These are phyloP conservation scores for Metschnikowia noctiluminum DNA, from an alignment of 805 yeast species.

Conservation along the genomic window DNA sequence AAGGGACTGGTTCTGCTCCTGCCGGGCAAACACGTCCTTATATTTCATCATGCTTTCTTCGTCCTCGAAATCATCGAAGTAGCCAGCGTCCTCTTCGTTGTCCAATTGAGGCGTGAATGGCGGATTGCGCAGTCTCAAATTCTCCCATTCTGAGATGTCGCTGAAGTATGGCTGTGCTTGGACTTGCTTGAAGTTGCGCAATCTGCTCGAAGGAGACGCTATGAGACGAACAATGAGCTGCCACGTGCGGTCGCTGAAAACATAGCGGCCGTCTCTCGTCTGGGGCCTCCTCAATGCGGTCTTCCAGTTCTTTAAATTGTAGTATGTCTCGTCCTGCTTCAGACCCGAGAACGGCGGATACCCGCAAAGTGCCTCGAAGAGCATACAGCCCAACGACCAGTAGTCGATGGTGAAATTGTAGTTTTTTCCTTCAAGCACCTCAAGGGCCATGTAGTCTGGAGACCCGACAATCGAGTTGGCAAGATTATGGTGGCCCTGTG, in stretches of 20 bases:
- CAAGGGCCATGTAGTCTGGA: conserved; percentile 98
- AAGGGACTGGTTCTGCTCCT: conserved; percentile 75
- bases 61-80: conserved; percentile 94
- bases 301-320: conserved; percentile 90
- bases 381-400: conserved; percentile 98
- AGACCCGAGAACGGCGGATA: conserved; percentile 97
- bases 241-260: conserved; percentile 97
- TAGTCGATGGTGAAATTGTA: conserved; percentile 97
- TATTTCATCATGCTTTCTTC: conserved; percentile 97
- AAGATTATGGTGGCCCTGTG: conserved; percentile 75
- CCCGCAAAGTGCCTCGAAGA: conserved; percentile 93
- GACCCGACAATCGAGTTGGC: conserved; percentile 97
- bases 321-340: conserved; percentile 89
- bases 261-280: conserved; percentile 85
- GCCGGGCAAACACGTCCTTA: conserved; percentile 93
- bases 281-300: conserved; percentile 85
- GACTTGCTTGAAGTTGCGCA: conserved; percentile 78
- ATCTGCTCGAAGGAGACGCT: conserved; percentile 72
- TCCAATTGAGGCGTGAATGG: conserved; percentile 97
- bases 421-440: conserved; percentile 88
- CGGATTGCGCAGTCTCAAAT: conserved; percentile 67
- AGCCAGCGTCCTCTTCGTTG: conserved; percentile 97
- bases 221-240: conserved; percentile 73
- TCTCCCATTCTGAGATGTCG: conserved; percentile 72
- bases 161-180: conserved; percentile 75